These are phyloP conservation scores for Hyaloraphidium curvatum DNA, from an alignment of 192 early-diverging fungal genomes.

Conservation along the genomic window DNA sequence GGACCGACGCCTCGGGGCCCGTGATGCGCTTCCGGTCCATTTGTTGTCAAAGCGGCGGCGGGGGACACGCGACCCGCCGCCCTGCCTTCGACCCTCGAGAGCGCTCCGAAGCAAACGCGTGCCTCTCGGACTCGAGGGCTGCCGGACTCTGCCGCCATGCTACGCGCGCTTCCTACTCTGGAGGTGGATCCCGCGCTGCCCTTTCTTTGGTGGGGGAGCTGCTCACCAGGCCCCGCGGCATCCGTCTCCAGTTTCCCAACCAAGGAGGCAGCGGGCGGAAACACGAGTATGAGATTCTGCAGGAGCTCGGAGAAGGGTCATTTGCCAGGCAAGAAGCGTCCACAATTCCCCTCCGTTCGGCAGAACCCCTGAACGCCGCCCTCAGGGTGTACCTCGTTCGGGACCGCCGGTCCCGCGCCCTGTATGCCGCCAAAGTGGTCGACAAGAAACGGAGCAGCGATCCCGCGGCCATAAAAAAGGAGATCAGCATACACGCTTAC, in stretches of 20 bases:
- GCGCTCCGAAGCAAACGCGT: no score
- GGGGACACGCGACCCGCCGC: no score
- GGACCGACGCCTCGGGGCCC: background rate
- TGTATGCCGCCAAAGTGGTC: conserved; percentile 28
- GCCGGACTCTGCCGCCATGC: no score
- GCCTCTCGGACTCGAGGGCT: no score
- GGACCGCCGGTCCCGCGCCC: conserved; percentile 14
- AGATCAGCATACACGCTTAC: conserved; percentile 24
- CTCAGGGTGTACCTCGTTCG: background rate
- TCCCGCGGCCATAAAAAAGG: conserved; percentile 22
- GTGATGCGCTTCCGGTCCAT: background rate
- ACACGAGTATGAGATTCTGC: background rate
- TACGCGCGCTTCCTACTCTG: no score
- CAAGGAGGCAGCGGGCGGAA: background rate
- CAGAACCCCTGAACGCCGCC: background rate
- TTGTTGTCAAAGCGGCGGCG: no score
- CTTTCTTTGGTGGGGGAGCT: no score
- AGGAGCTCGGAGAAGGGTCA: background rate
- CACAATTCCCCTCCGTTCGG: no score
- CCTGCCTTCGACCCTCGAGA: no score
- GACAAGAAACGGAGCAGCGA: conserved; percentile 9
- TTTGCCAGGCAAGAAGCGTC: background rate
- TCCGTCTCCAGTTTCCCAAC: no score
- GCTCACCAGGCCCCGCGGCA: no score
- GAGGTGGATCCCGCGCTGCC: no score